Evolutionary conservation across 108 stramenopile genomes (phyloP).

Genomic region (Nitzschia sp.): DNA sequence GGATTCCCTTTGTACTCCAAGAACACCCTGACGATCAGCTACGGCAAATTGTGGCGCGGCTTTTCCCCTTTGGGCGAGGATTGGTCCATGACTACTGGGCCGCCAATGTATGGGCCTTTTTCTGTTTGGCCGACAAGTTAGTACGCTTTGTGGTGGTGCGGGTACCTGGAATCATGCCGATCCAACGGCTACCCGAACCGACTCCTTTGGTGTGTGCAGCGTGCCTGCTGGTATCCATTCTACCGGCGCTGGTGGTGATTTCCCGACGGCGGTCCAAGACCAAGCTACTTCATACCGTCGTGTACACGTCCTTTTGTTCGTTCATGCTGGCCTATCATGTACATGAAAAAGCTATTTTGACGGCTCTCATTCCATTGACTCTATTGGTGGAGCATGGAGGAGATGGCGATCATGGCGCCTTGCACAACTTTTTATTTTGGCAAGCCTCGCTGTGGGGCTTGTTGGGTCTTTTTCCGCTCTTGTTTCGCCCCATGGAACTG

Average conservation of each 20-base stretch:
- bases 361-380: slow-evolving; percentile 74
- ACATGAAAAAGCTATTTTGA: slow-evolving; percentile 97
- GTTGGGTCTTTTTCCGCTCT: slow-evolving; percentile 70
- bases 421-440: slow-evolving; percentile 49
- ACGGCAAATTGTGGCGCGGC: slow-evolving; percentile 74
- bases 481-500: slow-evolving; percentile 68
- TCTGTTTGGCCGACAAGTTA: slow-evolving; percentile 60
- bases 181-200: slow-evolving; percentile 56
- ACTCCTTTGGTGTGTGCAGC: slow-evolving; percentile 57
- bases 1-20: slow-evolving; percentile 64
- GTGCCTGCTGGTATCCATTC: slow-evolving; percentile 46
- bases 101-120: slow-evolving; percentile 96
- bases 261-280: slow-evolving; percentile 21
- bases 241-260: slow-evolving; percentile 48
- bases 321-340: slow-evolving; percentile 92
- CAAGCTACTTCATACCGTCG: slow-evolving; percentile 48
- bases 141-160: slow-evolving; percentile 22
- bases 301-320: slow-evolving; percentile 62
- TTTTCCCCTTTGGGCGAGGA: slow-evolving; percentile 97
- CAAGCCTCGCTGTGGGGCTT: slow-evolving; percentile 56
- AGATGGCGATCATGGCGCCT: slow-evolving; percentile 23
- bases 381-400: slow-evolving; percentile 35
- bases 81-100: slow-evolving; percentile 98
- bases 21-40: slow-evolving; percentile 35
- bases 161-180: neutral